phyloP scores from a whole-genome alignment of 352 stramenopile genomes.

The Globisporangium echinulatum region DNA sequence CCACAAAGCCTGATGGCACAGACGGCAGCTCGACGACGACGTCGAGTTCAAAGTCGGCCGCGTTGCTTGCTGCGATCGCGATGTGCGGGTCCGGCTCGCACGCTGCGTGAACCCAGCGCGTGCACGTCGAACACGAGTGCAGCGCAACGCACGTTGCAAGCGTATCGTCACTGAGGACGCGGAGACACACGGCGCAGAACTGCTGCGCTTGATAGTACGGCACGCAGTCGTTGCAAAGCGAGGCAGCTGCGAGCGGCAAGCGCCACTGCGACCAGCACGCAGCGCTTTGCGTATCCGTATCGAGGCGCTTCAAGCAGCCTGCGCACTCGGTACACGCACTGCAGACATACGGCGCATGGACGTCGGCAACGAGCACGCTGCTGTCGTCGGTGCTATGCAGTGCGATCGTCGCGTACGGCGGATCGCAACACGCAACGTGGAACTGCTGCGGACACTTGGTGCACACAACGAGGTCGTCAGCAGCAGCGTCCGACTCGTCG shows the following conservation, averaged over 20 bases:
- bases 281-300: neutral
- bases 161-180: slow-evolving; percentile 34
- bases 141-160: slow-evolving; percentile 42
- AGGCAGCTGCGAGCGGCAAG: slow-evolving; percentile 48
- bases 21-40: slow-evolving; percentile 26
- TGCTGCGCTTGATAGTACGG: slow-evolving; percentile 53
- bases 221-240: slow-evolving; percentile 62
- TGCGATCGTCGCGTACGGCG: slow-evolving; percentile 51
- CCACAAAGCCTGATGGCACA: neutral
- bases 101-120: slow-evolving; percentile 74
- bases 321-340: slow-evolving; percentile 53
- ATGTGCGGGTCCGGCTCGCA: slow-evolving; percentile 71
- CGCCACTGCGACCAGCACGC: slow-evolving; percentile 64
- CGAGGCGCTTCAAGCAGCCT: slow-evolving; percentile 30
- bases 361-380: slow-evolving; percentile 46
- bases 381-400: slow-evolving; percentile 52
- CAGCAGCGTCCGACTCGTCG: neutral
- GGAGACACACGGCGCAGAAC: slow-evolving; percentile 71
- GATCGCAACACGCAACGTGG: slow-evolving; percentile 74
- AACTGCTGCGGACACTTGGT: slow-evolving; percentile 43
- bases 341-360: slow-evolving; percentile 70
- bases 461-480: slow-evolving; percentile 50
- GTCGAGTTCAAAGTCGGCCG: slow-evolving; percentile 43
- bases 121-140: slow-evolving; percentile 66
- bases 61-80: slow-evolving; percentile 36